Conservation (phyloP, 208 protist genomes). For the Acanthamoeba lugdunensis region DNA sequence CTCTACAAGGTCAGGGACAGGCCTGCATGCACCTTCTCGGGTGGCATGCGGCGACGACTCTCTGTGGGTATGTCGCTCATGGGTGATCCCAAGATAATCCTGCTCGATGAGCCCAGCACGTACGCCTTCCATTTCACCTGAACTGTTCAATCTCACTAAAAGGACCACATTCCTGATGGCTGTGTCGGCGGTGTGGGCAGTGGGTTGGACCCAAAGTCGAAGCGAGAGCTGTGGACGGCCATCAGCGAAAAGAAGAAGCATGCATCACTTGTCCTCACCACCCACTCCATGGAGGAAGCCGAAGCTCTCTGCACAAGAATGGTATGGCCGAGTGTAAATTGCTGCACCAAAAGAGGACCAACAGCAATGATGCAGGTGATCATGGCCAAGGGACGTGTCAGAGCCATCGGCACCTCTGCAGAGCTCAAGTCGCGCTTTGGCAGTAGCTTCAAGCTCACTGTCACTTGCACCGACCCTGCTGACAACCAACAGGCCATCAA, state of each 20-base stretch:
- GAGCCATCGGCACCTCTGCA: not conserved
- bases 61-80: conserved; percentile 77
- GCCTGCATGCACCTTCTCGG: conserved; percentile 35
- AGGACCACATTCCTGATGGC: not conserved
- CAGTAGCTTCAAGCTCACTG: conserved; percentile 67
- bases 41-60: conserved; percentile 79
- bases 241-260: conserved; percentile 71
- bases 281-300: conserved; percentile 78
- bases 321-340: not conserved
- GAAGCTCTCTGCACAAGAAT: conserved; percentile 73
- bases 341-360: too few relatives aligned
- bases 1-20: conserved; percentile 39
- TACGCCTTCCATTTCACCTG: not conserved
- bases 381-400: conserved; percentile 3
- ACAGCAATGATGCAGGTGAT: not conserved
- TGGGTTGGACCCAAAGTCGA: conserved; percentile 78
- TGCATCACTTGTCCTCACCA: conserved; percentile 77
- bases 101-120: conserved; percentile 76
- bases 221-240: conserved; percentile 73
- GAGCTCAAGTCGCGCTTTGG: conserved; percentile 70
- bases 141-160: not conserved
- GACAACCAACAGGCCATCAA: not conserved
- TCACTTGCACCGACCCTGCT: not conserved
- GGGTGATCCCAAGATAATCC: conserved; percentile 63
- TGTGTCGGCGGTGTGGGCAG: not conserved